A percentile compares a stretch with the other conserved stretches of the same genome.
phyloP scores from a whole-genome alignment of 1,284 basidiomycete species.

The Puccinia hordei region DNA sequence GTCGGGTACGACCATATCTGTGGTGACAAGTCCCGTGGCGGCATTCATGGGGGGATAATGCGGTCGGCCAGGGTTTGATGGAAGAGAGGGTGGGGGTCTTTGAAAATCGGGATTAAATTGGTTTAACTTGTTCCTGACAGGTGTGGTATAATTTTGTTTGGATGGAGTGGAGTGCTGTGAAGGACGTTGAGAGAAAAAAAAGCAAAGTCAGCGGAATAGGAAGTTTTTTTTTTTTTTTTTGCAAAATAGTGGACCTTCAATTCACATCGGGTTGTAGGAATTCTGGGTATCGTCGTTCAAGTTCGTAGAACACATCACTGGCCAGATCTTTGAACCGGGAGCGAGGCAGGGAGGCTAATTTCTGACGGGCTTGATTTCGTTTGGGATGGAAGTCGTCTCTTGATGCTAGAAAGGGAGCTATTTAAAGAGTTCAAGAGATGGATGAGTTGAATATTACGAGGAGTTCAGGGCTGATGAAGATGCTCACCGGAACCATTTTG shows the following conservation, averaged over 20 bases:
- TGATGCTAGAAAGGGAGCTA: conserved; percentile 84
- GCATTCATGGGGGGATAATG: conserved; percentile 6
- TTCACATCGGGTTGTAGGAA: conserved; percentile 73
- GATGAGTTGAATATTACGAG: not conserved
- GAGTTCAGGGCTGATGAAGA: not conserved
- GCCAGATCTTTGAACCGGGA: conserved; percentile 94
- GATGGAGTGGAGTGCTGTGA: conserved; percentile 43
- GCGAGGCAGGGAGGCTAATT: conserved; percentile 89
- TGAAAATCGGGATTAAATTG: conserved; percentile 1
- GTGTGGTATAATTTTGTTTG: conserved; percentile 33
- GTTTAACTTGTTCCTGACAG: conserved; percentile 38
- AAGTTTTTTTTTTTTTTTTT: not conserved
- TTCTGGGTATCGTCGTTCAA: conserved; percentile 90
- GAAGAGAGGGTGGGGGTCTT: conserved; percentile 29
- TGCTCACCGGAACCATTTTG: conserved; percentile 53
- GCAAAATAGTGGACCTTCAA: not conserved
- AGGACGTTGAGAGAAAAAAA: conserved; percentile 32
- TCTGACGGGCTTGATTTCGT: conserved; percentile 96
- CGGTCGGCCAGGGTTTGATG: conserved; percentile 26
- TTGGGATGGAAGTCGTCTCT: conserved; percentile 97
- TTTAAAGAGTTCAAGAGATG: not conserved
- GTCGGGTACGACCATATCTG: conserved; percentile 57
- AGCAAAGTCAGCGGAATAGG: not conserved
- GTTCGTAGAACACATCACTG: conserved; percentile 93
- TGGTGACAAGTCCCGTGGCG: conserved; percentile 45